phyloP scores from a whole-genome alignment of 768 basidiomycete genomes.

The Rhizopogon vesiculosus region DNA sequence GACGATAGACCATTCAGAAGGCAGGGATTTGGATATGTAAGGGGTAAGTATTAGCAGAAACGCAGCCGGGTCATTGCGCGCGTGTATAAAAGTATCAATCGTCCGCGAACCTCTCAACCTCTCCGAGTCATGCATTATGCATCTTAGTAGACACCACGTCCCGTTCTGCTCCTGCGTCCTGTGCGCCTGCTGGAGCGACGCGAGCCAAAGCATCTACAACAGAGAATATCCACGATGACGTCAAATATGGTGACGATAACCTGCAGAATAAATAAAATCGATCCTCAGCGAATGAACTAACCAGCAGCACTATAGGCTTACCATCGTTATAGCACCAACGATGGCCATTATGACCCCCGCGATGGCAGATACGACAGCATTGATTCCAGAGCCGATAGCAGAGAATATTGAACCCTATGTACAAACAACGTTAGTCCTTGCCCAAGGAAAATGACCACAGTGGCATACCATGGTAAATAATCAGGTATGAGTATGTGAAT shows the following conservation, averaged over 20 bases:
- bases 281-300: too few relatives aligned
- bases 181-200: not conserved
- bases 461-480: not conserved
- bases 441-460: not conserved
- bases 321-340: constrained; percentile 53
- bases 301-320: constrained; percentile 25
- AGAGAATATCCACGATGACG: constrained; percentile 6
- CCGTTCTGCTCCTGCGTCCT: not conserved
- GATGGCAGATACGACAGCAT: constrained; percentile 56
- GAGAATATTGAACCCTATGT: constrained; percentile 58
- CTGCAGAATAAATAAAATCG: constrained; percentile 25
- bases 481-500: not conserved
- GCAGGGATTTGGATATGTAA: not conserved
- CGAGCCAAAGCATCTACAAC: constrained; percentile 2
- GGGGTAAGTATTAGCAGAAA: too few relatives aligned
- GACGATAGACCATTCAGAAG: too few relatives aligned
- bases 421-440: not conserved
- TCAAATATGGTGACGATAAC: constrained; percentile 64
- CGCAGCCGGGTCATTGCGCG: too few relatives aligned
- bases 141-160: not conserved
- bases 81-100: too few relatives aligned
- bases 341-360: constrained; percentile 58
- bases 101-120: not conserved
- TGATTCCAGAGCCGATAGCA: constrained; percentile 58
- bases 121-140: too few relatives aligned